Conservation (phyloP, 257 asterid genomes). For the Solanum dulcamara region DNA sequence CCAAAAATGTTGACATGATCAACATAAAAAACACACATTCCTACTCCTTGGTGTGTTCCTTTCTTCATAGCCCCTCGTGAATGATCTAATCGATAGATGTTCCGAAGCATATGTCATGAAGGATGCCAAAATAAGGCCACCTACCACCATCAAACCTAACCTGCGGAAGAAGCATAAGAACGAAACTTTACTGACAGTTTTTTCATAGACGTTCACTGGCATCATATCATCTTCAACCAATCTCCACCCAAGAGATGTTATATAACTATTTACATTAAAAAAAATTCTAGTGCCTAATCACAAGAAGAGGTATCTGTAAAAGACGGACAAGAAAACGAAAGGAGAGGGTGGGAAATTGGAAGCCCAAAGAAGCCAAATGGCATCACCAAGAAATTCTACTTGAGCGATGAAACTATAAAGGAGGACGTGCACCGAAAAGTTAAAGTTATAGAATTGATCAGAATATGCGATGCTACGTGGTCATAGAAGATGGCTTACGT, state of each 20-base stretch:
- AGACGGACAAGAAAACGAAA: not conserved
- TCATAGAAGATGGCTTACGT: not conserved
- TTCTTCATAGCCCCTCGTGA: slow-evolving; percentile 58
- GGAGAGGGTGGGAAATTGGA: not conserved
- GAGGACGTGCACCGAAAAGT: not conserved
- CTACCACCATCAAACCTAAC: slow-evolving; percentile 69
- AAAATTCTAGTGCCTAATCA: not conserved
- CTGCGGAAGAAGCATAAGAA: slow-evolving; percentile 24
- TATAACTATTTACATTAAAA: not conserved
- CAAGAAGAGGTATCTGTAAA: not conserved
- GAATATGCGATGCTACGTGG: not conserved
- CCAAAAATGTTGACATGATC: slow-evolving; percentile 1
- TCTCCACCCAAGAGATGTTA: not conserved
- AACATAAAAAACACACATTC: slow-evolving; percentile 44
- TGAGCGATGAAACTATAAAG: not conserved
- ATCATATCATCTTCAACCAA: not conserved
- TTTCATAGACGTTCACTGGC: not conserved
- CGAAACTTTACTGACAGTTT: not conserved
- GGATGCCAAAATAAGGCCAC: slow-evolving; percentile 57
- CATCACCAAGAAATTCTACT: not conserved
- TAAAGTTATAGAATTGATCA: not conserved
- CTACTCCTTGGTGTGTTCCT: slow-evolving; percentile 46
- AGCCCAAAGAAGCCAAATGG: not conserved
- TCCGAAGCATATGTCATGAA: slow-evolving; percentile 80
- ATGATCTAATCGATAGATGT: slow-evolving; percentile 59